Evolutionary conservation across 176 grass and related monocot species (phyloP).

Genomic region (Thalia dealbata): DNA sequence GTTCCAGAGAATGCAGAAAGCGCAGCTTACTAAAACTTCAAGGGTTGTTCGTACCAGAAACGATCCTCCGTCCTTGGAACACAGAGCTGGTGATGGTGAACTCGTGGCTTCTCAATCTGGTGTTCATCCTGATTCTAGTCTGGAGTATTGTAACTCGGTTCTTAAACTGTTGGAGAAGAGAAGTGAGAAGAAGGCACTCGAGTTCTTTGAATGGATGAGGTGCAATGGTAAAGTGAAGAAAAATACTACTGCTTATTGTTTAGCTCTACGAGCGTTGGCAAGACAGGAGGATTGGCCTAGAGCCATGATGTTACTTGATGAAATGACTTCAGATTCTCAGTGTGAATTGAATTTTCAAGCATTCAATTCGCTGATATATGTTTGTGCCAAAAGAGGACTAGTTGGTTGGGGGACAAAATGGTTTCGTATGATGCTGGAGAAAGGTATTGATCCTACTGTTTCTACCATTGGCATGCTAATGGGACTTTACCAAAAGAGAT

Average conservation of each 20-base stretch:
- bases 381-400: conserved; percentile 69
- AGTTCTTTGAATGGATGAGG: conserved; percentile 85
- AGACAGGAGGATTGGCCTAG: conserved; percentile 78
- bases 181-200: conserved; percentile 45
- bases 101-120: conserved; percentile 24
- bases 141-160: conserved; percentile 61
- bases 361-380: conserved; percentile 75
- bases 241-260: conserved; percentile 59
- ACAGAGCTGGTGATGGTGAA: conserved; percentile 13
- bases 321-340: conserved; percentile 44
- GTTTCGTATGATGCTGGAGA: conserved; percentile 61
- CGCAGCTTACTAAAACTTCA: conserved; percentile 6
- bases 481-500: conserved; percentile 74
- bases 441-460: conserved; percentile 47
- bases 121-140: conserved; percentile 30
- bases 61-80: conserved; percentile 1
- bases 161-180: conserved; percentile 53
- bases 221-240: conserved; percentile 46
- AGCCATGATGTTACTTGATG: conserved; percentile 49
- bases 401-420: conserved; percentile 73
- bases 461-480: conserved; percentile 87
- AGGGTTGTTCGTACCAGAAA: conserved; percentile 21
- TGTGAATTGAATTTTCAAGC: conserved; percentile 48
- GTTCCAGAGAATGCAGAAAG: conserved; percentile 28
- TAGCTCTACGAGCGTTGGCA: conserved; percentile 59